Base-by-base conservation (phyloP, 129 eudicot genomes). In the Helichrysum umbraculigerum region DNA sequence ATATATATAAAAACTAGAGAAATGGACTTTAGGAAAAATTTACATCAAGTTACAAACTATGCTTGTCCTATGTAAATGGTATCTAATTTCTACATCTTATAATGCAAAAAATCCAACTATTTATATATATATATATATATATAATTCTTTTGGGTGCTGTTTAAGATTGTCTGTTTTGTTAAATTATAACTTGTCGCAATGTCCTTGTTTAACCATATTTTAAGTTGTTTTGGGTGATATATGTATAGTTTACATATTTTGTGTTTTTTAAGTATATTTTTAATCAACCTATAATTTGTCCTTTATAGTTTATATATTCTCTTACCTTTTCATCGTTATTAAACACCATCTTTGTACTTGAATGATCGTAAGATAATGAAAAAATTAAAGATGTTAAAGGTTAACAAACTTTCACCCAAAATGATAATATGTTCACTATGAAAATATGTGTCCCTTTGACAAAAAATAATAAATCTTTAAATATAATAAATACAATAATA, bases 161-260 rank as follows among this genome's bases (percentile, higher is more conserved):
- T 66, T 65, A 42, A 79, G 68, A 32, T 74, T 81, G 84, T 74
- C 84, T 81, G 76, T 67, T 81, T 81, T 59, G 84, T 75, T 81
- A 71, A 74, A 68, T 47, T 81, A 75, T 69, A 74, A 75, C 76
- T 34, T 81, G 80, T 81, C 84, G 47, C 29, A 19, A 22, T 81
- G 72, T 76, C 57, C 64, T 68, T 59, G 76, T 81, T 80, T 76
- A 78, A 69, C 52, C 19, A 41, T 30, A 57, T 77, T 69, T 34
- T 78, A 15, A 30, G n/a, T 28, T 75, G 72, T 52, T 76, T 34
- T 35, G 61, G 32, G 70, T 52, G 59, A 35, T 6, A 32, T 28
- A 10, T 15, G 5, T 21, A 20, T 34, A 34, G 20, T 15, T 32
- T 32, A 52, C 21, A 20, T 20, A 12, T 72, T 33, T 56, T 42